A percentile compares a stretch with the other conserved stretches of the same genome.
These are phyloP conservation scores for Backusella tarrabulga DNA, from an alignment of 192 early-diverging fungal genomes.

Conservation along the genomic window DNA sequence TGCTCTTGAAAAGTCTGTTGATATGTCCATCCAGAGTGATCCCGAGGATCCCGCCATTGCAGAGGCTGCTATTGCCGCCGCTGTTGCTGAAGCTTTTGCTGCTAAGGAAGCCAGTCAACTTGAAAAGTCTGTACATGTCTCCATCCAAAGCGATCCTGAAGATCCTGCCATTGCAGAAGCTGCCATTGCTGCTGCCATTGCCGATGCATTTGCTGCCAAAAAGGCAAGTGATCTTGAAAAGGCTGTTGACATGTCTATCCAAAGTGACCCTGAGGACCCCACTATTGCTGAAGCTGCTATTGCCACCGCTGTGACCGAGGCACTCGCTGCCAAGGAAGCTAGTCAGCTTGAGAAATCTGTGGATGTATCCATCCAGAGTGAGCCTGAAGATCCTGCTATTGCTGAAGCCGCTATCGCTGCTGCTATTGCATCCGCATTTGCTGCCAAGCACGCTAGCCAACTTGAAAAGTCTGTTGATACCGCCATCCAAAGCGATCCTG, in stretches of 20 bases:
- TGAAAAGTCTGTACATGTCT: background rate
- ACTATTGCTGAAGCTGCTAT: background rate
- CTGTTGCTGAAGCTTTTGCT: background rate
- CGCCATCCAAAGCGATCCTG: background rate
- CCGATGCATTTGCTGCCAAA: background rate
- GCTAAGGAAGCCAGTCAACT: background rate
- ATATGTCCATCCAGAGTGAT: background rate
- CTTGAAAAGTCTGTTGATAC: conserved; percentile 12
- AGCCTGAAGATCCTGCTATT: background rate
- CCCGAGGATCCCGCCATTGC: background rate
- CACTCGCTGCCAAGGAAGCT: conserved; percentile 4
- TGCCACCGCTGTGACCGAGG: background rate
- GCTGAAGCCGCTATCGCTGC: conserved; percentile 6
- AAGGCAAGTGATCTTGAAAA: background rate
- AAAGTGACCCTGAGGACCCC: background rate
- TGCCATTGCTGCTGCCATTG: conserved; percentile 13
- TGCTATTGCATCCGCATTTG: conserved; percentile 24
- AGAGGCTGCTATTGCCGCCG: background rate
- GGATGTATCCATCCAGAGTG: background rate
- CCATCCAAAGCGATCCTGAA: conserved; percentile 8
- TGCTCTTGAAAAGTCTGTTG: conserved; percentile 16
- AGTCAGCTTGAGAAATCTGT: conserved; percentile 18
- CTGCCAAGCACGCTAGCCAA: conserved; percentile 15
- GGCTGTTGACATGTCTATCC: background rate
- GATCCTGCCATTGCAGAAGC: background rate